phyloP scores from a whole-genome alignment of 371 early-diverging fungal species.

The Mortierella sp. region DNA sequence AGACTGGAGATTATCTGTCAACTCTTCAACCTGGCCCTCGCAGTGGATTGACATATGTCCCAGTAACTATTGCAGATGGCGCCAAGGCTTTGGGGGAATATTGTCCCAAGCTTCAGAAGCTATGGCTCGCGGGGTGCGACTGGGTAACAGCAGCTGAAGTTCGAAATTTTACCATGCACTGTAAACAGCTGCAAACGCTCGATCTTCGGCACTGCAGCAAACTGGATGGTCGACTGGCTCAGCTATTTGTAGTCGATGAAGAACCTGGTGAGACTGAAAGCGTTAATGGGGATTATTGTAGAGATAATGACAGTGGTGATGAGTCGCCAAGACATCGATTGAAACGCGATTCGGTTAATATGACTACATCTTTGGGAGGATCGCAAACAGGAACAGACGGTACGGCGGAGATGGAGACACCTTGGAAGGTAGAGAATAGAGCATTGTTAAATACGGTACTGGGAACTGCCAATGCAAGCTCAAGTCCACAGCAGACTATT shows the following conservation, averaged over 20 bases:
- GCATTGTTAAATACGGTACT: too few relatives aligned
- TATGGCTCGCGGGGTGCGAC: slow-evolving; percentile 68
- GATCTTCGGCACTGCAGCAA: slow-evolving; percentile 64
- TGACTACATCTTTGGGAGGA: too few relatives aligned
- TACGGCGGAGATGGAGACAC: neutral
- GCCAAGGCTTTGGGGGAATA: slow-evolving; percentile 61
- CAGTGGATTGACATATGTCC: slow-evolving; percentile 60
- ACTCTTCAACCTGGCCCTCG: slow-evolving; percentile 64
- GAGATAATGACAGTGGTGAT: neutral
- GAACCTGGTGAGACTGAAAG: neutral
- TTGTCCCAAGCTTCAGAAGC: slow-evolving; percentile 61
- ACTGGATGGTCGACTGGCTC: slow-evolving; percentile 28
- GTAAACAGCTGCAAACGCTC: slow-evolving; percentile 57
- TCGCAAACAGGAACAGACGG: neutral
- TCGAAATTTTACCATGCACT: slow-evolving; percentile 60
- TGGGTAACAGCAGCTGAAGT: slow-evolving; percentile 70
- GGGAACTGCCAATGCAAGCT: too few relatives aligned
- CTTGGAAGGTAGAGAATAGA: too few relatives aligned
- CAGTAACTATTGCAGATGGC: slow-evolving; percentile 60
- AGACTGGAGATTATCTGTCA: slow-evolving; percentile 74
- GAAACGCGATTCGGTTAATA: too few relatives aligned
- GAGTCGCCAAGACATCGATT: too few relatives aligned
- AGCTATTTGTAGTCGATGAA: slow-evolving; percentile 16
- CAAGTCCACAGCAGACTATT: too few relatives aligned
- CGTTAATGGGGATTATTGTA: neutral